phyloP scores from a whole-genome alignment of 768 basidiomycete species.

The Mycena leptocephala region DNA sequence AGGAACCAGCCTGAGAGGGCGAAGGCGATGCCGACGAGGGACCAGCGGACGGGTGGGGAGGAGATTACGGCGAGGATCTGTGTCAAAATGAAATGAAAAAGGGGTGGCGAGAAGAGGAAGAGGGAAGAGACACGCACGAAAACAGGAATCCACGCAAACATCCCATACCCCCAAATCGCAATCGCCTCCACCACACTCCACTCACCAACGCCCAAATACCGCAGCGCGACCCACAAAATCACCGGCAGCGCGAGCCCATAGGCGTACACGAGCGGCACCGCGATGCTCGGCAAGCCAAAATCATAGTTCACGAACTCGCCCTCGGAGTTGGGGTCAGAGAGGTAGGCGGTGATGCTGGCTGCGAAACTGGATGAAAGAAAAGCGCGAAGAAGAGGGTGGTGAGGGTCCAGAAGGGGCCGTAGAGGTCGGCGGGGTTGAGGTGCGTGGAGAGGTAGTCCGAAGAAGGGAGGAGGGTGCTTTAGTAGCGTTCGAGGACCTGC shows the following conservation, averaged over 20 bases:
- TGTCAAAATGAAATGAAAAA: no score
- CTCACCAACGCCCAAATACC: conserved; percentile 91
- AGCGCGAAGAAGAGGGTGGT: conserved; percentile 95
- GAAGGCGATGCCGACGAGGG: conserved; percentile 81
- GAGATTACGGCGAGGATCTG: conserved; percentile 92
- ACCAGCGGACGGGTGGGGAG: conserved; percentile 87
- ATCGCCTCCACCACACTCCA: conserved; percentile 92
- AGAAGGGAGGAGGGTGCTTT: conserved; percentile 84
- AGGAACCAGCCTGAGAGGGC: conserved; percentile 92
- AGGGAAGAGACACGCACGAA: conserved; percentile 65
- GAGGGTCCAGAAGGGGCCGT: conserved; percentile 98
- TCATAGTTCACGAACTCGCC: conserved; percentile 82
- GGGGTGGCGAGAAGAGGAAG: not conserved
- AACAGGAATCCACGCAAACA: conserved; percentile 92
- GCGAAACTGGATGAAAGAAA: conserved; percentile 95
- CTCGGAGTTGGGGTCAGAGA: conserved; percentile 74
- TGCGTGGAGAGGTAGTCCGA: conserved; percentile 71
- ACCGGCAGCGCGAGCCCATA: conserved; percentile 91
- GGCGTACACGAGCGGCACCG: conserved; percentile 87
- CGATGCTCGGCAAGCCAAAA: conserved; percentile 88
- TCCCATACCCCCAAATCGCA: conserved; percentile 85
- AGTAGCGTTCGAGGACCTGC: conserved; percentile 83
- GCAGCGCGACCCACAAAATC: conserved; percentile 86
- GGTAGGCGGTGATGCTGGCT: conserved; percentile 89
- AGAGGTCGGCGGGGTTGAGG: conserved; percentile 81